phyloP scores from a whole-genome alignment of 2,329 filamentous ascomycete genomes.

The Hymenoscyphus repandus region DNA sequence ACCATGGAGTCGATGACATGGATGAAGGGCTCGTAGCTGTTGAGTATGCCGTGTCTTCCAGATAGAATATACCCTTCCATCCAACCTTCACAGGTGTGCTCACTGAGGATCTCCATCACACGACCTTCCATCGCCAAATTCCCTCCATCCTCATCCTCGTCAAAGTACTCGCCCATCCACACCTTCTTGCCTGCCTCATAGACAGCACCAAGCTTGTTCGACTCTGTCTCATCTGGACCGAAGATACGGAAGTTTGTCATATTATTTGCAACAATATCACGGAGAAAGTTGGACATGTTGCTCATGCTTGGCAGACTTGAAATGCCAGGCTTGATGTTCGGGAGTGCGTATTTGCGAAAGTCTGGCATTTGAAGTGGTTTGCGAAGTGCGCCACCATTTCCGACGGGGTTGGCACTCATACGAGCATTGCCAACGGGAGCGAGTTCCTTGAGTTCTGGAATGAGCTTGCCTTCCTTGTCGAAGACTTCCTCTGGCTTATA shows the following conservation, averaged over 20 bases:
- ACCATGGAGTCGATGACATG: slow-evolving; percentile 84
- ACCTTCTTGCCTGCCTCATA: slow-evolving; percentile 74
- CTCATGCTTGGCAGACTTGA: slow-evolving; percentile 59
- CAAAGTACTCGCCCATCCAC: slow-evolving; percentile 74
- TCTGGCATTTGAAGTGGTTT: slow-evolving; percentile 65
- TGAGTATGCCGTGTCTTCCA: slow-evolving; percentile 70
- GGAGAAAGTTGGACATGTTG: slow-evolving; percentile 62
- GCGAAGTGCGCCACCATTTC: slow-evolving; percentile 63
- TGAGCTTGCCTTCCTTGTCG: slow-evolving; percentile 56
- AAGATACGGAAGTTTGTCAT: slow-evolving; percentile 67
- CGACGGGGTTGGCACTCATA: slow-evolving; percentile 73
- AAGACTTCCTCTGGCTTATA: slow-evolving; percentile 73
- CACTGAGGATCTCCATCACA: slow-evolving; percentile 81
- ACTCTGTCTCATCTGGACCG: slow-evolving; percentile 76
- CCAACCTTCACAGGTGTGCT: slow-evolving; percentile 77
- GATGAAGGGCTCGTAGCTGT: slow-evolving; percentile 79
- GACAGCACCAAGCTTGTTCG: slow-evolving; percentile 68
- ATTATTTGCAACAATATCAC: slow-evolving; percentile 62
- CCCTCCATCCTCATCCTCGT: slow-evolving; percentile 69
- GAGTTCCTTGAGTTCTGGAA: slow-evolving; percentile 56
- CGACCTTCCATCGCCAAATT: slow-evolving; percentile 64
- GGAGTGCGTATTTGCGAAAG: slow-evolving; percentile 62
- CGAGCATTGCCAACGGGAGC: slow-evolving; percentile 60
- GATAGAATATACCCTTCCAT: slow-evolving; percentile 73
- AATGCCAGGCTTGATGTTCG: slow-evolving; percentile 55